Percentiles rank a stretch among this genome's conserved stretches.
Evolutionary conservation across 768 basidiomycete species (phyloP).

Genomic region (Tephrocybe sp.): DNA sequence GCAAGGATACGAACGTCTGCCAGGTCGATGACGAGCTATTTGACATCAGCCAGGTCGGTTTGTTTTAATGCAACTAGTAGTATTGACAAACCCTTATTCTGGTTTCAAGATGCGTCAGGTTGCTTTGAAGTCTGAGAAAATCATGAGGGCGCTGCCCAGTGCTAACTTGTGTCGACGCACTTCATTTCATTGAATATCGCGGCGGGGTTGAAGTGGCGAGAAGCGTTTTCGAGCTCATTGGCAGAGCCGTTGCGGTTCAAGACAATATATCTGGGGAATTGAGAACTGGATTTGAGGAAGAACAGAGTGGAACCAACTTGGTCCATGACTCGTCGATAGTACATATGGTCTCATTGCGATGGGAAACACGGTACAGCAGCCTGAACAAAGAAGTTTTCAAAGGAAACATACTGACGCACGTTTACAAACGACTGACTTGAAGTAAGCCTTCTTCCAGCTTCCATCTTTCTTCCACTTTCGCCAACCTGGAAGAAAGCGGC

Average conservation of each 20-base stretch:
- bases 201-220: slow-evolving; percentile 66
- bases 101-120: slow-evolving; percentile 66
- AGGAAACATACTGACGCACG: slow-evolving; percentile 7
- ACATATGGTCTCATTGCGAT: slow-evolving; percentile 65
- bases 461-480: slow-evolving; percentile 60
- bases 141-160: not conserved
- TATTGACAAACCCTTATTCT: slow-evolving; percentile 52
- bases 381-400: slow-evolving; percentile 32
- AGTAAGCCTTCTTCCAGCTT: slow-evolving; percentile 63
- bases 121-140: slow-evolving; percentile 59
- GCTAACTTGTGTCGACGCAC: slow-evolving; percentile 35
- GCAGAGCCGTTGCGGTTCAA: slow-evolving; percentile 75
- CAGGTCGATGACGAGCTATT: slow-evolving; percentile 65
- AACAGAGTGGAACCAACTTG: slow-evolving; percentile 43
- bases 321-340: slow-evolving; percentile 84
- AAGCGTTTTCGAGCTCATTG: slow-evolving; percentile 65
- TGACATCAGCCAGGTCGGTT: not conserved
- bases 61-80: not conserved
- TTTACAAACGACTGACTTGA: slow-evolving; percentile 47
- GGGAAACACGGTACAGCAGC: slow-evolving; percentile 62
- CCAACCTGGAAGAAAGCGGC: slow-evolving; percentile 79
- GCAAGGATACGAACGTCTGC: slow-evolving; percentile 72
- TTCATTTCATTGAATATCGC: slow-evolving; percentile 74
- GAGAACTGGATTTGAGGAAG: slow-evolving; percentile 3
- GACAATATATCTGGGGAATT: slow-evolving; percentile 53